phyloP scores from a whole-genome alignment of 1,284 basidiomycete genomes.

The Cryptococcus sp. region DNA sequence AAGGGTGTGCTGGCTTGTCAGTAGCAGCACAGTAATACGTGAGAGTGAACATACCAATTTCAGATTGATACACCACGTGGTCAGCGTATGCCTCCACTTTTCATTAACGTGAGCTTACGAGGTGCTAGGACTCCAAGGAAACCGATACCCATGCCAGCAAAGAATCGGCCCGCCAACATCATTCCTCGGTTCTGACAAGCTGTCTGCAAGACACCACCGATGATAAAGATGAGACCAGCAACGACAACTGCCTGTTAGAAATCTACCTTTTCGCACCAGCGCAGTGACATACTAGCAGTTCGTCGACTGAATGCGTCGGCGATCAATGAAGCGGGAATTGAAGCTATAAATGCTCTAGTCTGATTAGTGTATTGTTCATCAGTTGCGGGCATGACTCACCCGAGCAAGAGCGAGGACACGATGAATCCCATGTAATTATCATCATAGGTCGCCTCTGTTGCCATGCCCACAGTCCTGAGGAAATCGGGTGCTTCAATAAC shows the following conservation, averaged over 20 bases:
- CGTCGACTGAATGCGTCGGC: constrained; percentile 44
- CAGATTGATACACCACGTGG: constrained; percentile 53
- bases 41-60: constrained; percentile 51
- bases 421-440: constrained; percentile 50
- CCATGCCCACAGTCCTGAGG: constrained; percentile 12
- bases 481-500: constrained; percentile 50
- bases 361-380: not conserved
- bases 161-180: constrained; percentile 62
- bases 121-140: constrained; percentile 48
- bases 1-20: constrained; percentile 52
- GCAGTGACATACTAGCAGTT: constrained; percentile 31
- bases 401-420: constrained; percentile 46
- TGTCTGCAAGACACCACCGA: constrained; percentile 54
- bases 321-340: constrained; percentile 42
- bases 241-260: constrained; percentile 32
- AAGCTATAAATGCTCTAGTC: constrained; percentile 34
- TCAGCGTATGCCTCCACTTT: not conserved
- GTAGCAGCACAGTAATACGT: not conserved
- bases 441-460: constrained; percentile 25
- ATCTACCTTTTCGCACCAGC: not conserved
- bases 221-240: constrained; percentile 49
- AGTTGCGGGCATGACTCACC: constrained; percentile 10
- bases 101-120: constrained; percentile 7
- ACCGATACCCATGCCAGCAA: constrained; percentile 54
- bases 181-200: constrained; percentile 54